Evolutionary conservation across 495 filamentous ascomycete species (phyloP), one percentile per base, ranked within the genome.

Genomic region (Tuber brumale): DNA sequence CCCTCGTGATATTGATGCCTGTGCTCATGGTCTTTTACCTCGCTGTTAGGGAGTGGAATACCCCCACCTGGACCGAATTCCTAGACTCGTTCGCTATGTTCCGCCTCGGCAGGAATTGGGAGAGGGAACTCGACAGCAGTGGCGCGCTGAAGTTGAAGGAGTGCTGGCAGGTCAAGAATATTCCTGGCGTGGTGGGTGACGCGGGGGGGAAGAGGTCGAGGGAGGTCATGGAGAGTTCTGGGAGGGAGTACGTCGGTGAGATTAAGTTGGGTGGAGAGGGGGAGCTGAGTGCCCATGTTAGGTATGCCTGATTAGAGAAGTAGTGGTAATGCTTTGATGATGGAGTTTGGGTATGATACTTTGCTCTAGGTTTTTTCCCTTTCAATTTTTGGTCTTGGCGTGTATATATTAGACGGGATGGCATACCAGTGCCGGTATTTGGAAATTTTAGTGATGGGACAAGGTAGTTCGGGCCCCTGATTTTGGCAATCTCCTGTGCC

Each of bases 61-160:
- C 77, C 18, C 77, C 78, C n/a, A 80, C 78, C 27, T 80, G 78
- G 78, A 80, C 78, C 12, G 78, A 79, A 57, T 80, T 79, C 46
- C 48, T 80, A 10, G 78, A 80, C 70, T 75, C 77, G 12, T 80
- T 78, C 66, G 78, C 78, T 1, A 80, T 80, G 78, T 80, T 80
- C 18, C 66, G 76, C 37, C 72, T 80, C 8, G 78, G 78, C 2
- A 39, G 78, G 2, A 72, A 70, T 8, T 80, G 78, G 78, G 76
- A 79, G 76, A 31, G 9, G 35, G 77, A 80, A 48, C 75, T 79
- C 43, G 76, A 79, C 18, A 77, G 72, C 1, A 70, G 76, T 42
- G 78, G 78, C 19, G 77, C 73, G 44, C 21, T 48, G 1, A 3
- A 31, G 69, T 77, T 80, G 31, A 76, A 42, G 19, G 72, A 80